Base-by-base conservation (phyloP, 306 rosid genomes). In the Canavalia ensiformis region DNA sequence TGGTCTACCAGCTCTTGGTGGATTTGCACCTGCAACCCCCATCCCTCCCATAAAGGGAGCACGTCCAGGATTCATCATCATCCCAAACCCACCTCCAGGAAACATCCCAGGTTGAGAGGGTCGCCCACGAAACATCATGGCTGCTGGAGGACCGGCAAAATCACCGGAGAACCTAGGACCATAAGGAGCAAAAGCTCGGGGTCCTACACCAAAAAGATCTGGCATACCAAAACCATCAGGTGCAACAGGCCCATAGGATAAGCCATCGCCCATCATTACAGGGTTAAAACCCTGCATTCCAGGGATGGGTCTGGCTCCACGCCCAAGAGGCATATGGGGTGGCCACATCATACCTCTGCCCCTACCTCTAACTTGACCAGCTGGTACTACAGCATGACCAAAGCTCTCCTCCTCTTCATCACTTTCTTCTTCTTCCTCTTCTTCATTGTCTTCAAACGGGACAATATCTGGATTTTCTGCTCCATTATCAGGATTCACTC, bases 381-480 rank as follows among this genome's bases (percentile, higher is more conserved):
- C 86, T 64, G 89, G 91, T 76, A 87, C 97, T 49, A 88, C 86
- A 52, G 39, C 87, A 82, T 86, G 98, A 49, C 81, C 88, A 71
- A 90, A 88, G 87, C 88, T 87, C 86, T 96, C 99, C 74, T 95
- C 99, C 87, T 95, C 99, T 55, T 96, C 99, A 28, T 96, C 99
- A 75, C 99, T 96, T 82, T 96, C 99, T 75, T 96, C 98, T 82
- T 96, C 99, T 88, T 96, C 99, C 90, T 96, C 99, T 69, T 96
- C 99, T 88, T 96, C 99, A 28, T 96, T 93, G 93, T 96, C 99
- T 89, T 96, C 99, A 62, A 96, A 96, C 78, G 98, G 99, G 52
- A 96, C 97, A 42, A 96, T 96, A 70, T 93, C 99, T 30, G 99
- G 99, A 84, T 96, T 96, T 68, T 93, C 97, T 59, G 89, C 96